Evolutionary conservation across 169 alveolate genomes (phyloP), one percentile per base, ranked within the genome.

Genomic region (Cryptosporidium canis): DNA sequence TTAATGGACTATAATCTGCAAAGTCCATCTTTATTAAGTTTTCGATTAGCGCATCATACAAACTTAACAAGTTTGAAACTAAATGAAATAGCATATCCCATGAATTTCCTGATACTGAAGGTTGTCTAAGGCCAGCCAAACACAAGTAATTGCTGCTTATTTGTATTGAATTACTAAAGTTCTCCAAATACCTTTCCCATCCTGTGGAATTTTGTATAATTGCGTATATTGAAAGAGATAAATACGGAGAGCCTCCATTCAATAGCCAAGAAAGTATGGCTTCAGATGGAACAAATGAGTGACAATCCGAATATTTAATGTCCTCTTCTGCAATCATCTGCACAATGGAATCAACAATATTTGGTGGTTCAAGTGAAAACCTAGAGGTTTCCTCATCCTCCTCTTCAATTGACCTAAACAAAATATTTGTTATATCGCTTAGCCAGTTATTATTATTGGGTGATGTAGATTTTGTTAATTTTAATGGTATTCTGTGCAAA

Each of bases 381-480:
- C 41, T 77, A 0, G 61, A 66, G 21, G n/a, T 56, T 39, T 77
- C 87, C 31, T 77, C 87, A 9, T 77, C 87, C 4, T 77, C 87
- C 41, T 77, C 87, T 77, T 77, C 87, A 77, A 61, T 77, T 14
- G 87, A 77, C 35, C 72, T 65, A 61, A 77, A 77, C 58, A 77
- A 58, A 55, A 77, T 55, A 63, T 61, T 77, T 58, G 87, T 77
- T 3, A 77, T 58, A 3, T 77, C 87, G 18, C 70, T 63, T 39
- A 77, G n/a, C 87, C 87, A 77, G 44, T 77, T 29, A 16, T 39
- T 77, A 58, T 55, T 58, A 77, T 31, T 77, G 11, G 66, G 14
- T 3, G 83, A 51, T 33, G 29, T 37, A 1, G 87, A 41, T 16
- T 41, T 71, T 5, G 47, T 71, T 6, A 39, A 31, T 35, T 27